These are phyloP conservation scores for Krasilnikovozyma curviuscula DNA, from an alignment of 768 basidiomycete species.

Conservation along the genomic window DNA sequence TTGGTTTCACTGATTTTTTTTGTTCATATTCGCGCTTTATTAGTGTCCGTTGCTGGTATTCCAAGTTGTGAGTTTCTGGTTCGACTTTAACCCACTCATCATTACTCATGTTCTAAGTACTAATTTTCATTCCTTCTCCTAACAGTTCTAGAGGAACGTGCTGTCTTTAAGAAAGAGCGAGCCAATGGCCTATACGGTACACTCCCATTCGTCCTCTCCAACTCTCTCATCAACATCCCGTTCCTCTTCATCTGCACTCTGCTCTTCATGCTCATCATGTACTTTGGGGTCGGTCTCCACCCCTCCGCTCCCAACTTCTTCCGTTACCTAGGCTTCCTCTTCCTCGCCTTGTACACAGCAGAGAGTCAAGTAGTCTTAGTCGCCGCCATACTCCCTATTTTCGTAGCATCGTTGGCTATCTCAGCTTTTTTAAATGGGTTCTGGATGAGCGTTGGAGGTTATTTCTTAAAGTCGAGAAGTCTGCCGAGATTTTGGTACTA, in stretches of 20 bases:
- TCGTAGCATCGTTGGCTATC: conserved; percentile 42
- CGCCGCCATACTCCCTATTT: conserved; percentile 37
- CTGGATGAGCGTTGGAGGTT: conserved; percentile 37
- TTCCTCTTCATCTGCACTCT: conserved; percentile 37
- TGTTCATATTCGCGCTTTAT: too few relatives aligned
- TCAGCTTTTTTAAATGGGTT: conserved; percentile 25
- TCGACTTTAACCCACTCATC: too few relatives aligned
- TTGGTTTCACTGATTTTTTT: too few relatives aligned
- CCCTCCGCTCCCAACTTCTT: conserved; percentile 35
- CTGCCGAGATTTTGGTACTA: conserved; percentile 43
- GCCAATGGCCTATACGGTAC: conserved; percentile 41
- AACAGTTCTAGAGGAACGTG: conserved; percentile 38
- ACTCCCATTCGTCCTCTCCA: conserved; percentile 37
- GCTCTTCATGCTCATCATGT: conserved; percentile 36
- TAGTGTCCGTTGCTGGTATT: conserved; percentile 43
- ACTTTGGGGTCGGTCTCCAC: conserved; percentile 34
- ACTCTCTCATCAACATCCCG: conserved; percentile 37
- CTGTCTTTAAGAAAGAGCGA: conserved; percentile 39
- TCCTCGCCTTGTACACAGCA: conserved; percentile 36
- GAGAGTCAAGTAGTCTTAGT: conserved; percentile 37
- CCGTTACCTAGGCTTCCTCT: conserved; percentile 38
- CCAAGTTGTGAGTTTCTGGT: conserved; percentile 27
- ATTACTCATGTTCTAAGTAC: too few relatives aligned
- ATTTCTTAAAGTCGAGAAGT: conserved; percentile 33
- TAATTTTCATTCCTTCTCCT: background rate